Base-by-base conservation (phyloP, 1,284 basidiomycete genomes). In the Stygiomarasmius scandens region DNA sequence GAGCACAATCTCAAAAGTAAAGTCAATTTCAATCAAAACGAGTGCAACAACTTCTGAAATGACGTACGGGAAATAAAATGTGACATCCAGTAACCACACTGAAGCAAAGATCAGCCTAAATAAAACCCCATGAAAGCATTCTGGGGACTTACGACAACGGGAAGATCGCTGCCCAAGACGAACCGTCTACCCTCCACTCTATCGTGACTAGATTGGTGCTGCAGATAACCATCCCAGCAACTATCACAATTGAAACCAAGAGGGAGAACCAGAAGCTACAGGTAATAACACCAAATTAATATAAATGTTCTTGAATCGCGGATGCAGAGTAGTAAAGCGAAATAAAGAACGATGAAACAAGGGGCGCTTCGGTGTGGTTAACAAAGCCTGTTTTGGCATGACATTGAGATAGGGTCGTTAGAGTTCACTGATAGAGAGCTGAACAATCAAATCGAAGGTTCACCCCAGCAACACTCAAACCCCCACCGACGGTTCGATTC, bases 241-340 rank as follows among this genome's bases (percentile, higher is more conserved):
- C 38, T 29, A 63, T 11, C 23, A 60, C 22, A 45, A 60, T 34
- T 5, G 53, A 46, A 12, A 60, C 34, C 20, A 57, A 32, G 5
- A 63, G 56, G 11, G 61, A 47, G 51, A 63, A 63, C 61, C 61
- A 63, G 34, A 63, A 63, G 34, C 59, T 61, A 9, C 23, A 32
- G 25, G 34, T 8, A 19, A 32, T 6, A 32, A 5, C 5, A 32
- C 29, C 29, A 12, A n/a, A n/a, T n/a, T n/a, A n/a, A n/a, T n/a
- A n/a, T n/a, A n/a, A n/a, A n/a, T n/a, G n/a, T n/a, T n/a, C n/a
- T n/a, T n/a, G n/a, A n/a, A n/a, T n/a, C n/a, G n/a, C n/a, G n/a
- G n/a, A n/a, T n/a, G n/a, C n/a, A n/a, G n/a, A n/a, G n/a, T n/a
- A n/a, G n/a, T n/a, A n/a, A n/a, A n/a, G n/a, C n/a, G n/a, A n/a